Base-by-base conservation (phyloP, 2,329 filamentous ascomycete genomes). In the Penicillium fuscoglaucum region DNA sequence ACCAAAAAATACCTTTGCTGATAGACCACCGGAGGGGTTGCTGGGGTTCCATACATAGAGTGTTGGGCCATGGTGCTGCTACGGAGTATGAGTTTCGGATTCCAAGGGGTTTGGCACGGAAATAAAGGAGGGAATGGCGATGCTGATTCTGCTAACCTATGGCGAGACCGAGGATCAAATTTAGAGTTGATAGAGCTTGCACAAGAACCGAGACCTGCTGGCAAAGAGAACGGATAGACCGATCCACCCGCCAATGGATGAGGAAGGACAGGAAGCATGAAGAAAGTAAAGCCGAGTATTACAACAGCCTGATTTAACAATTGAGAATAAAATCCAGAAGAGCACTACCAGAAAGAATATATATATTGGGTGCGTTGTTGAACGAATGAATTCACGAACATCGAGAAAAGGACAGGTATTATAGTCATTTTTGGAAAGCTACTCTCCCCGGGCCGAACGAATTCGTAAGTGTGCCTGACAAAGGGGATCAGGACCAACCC, bases 1-100 rank as follows among this genome's bases (percentile, higher is more conserved):
- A 60, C 47, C 51, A 26, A 37, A 47, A 54, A 64, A 59, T 74
- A 76, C 74, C 74, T 76, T 76, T 68, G 70, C 45, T 74, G 72
- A 61, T 74, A 75, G 21, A 75, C 66, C 47, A 73, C 57, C 37
- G 72, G 70, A 53, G 64, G 46, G 43, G 66, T 65, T 43, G 66
- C 63, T 40, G 72, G 64, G 52, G 64, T 58, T 48, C 64, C 66
- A 50, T 74, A 75, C 51, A 71, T 65, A 37, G 72, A 58, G 44
- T 70, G 72, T 5, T 70, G 70, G 52, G 70, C 63, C 61, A 73
- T 67, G 35, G 66, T 65, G 52, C 64, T 67, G 64, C 61, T 67
- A 52, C 35, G 41, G 35, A 52, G 37, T 52, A 64, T 74, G 67
- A 74, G 72, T 58, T 21, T 52, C 12, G 21, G 51, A 43, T 57